Evolutionary conservation across 257 asterid genomes (phyloP), one percentile per base, ranked within the genome.

Genomic region (Solanum stenotomum): DNA sequence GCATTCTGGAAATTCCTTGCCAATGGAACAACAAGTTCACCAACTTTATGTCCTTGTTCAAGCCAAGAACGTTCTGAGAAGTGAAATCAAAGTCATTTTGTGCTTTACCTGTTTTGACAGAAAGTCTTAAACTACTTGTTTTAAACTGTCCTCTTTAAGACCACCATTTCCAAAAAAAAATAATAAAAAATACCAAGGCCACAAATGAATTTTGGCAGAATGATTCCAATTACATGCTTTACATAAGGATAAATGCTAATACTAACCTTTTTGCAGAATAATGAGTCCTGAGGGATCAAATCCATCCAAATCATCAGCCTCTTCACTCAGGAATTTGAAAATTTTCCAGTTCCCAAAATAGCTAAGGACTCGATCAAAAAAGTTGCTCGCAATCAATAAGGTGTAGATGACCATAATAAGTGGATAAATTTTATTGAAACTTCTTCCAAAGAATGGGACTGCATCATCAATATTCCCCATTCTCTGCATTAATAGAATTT

Each of bases 381-480:
- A 93, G 90, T 94, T 94, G 93, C 93, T 90, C 8, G 93, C 98
- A 61, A 95, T 87, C 86, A 94, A 87, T 87, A 94, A 86, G 85
- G 98, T 94, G 75, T 94, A 95, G 77, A 95, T 83, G 46, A 94
- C 98, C 98, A 95, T 94, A 86, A 91, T 93, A 85, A 95, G 94
- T 52, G 98, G 98, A 91, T 94, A 95, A 22, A 95, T 92, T 91
- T 91, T 95, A 87, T 95, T 95, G 92, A 95, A 95, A 49, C 94
- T 94, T 85, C 91, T 93, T 77, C 98, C 98, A 86, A 95, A 95
- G 93, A 95, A 95, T 61, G 98, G 98, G 82, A 94, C 98, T 76
- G 96, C 98, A 67, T 92, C 95, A 35, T 95, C 98, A 86, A 95
- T 94, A 93, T 95, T 95, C 88, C 98, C 98, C 98, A 95, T 95